phyloP scores from a whole-genome alignment of 352 stramenopile genomes.

The Pythium brachiatum region DNA sequence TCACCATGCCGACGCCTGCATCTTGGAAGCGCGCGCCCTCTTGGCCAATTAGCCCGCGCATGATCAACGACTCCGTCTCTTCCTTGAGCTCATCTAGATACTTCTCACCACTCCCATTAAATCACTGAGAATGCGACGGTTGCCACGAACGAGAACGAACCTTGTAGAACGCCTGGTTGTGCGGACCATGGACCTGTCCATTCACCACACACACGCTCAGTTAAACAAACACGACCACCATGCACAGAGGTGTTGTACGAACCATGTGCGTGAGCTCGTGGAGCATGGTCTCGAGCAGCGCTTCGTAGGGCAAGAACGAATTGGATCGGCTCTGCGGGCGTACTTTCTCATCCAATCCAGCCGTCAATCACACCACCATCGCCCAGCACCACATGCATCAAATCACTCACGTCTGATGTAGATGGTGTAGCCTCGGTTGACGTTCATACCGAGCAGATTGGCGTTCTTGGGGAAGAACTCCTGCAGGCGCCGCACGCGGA shows the following conservation, averaged over 20 bases:
- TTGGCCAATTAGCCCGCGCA: slow-evolving; percentile 40
- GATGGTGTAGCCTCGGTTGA: slow-evolving; percentile 69
- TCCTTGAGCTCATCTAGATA: slow-evolving; percentile 57
- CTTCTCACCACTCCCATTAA: slow-evolving; percentile 11
- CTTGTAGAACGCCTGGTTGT: slow-evolving; percentile 70
- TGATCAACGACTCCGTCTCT: slow-evolving; percentile 60
- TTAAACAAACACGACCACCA: background rate
- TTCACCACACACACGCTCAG: background rate
- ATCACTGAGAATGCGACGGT: background rate
- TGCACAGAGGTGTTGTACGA: background rate
- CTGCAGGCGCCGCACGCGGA: slow-evolving; percentile 48
- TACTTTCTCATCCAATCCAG: slow-evolving; percentile 25
- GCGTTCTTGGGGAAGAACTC: slow-evolving; percentile 71
- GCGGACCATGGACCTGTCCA: slow-evolving; percentile 43
- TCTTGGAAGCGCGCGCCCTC: slow-evolving; percentile 46
- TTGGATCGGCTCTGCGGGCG: slow-evolving; percentile 29
- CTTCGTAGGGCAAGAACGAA: slow-evolving; percentile 50
- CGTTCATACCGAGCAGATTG: slow-evolving; percentile 73
- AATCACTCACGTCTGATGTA: slow-evolving; percentile 53
- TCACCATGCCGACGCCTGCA: slow-evolving; percentile 41
- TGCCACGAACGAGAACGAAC: slow-evolving; percentile 10
- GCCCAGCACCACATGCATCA: background rate
- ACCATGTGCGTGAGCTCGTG: slow-evolving; percentile 76
- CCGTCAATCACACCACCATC: background rate
- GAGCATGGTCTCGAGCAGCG: slow-evolving; percentile 65